Evolutionary conservation across 805 yeast genomes (phyloP).

Genomic region (Monosporozyma unispora): DNA sequence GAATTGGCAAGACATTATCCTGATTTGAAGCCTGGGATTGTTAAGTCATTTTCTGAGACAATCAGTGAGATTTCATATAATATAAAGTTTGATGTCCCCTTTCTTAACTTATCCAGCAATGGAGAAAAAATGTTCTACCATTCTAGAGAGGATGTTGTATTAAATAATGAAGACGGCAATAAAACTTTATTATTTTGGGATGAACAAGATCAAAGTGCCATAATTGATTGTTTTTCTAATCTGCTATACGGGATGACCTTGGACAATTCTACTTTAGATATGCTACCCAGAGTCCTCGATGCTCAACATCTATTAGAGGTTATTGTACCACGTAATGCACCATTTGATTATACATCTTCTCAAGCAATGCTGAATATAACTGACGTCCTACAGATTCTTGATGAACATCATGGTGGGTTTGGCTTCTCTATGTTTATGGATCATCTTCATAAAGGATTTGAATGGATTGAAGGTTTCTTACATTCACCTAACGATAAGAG

Average conservation of each 20-base stretch:
- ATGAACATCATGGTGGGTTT: slow-evolving; percentile 45
- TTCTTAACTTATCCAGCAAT: slow-evolving; percentile 35
- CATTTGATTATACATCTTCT: slow-evolving; percentile 54
- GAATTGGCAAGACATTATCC: slow-evolving; percentile 81
- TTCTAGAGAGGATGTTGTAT: slow-evolving; percentile 34
- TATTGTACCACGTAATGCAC: slow-evolving; percentile 42
- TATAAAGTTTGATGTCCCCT: slow-evolving; percentile 32
- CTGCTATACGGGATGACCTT: slow-evolving; percentile 43
- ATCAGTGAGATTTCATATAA: slow-evolving; percentile 39
- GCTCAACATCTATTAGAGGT: slow-evolving; percentile 41
- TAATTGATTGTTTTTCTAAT: slow-evolving; percentile 42
- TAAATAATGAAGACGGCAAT: slow-evolving; percentile 35
- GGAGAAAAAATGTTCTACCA: slow-evolving; percentile 34
- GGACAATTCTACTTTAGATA: slow-evolving; percentile 42
- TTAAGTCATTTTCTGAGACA: slow-evolving; percentile 39
- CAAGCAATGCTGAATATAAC: slow-evolving; percentile 44
- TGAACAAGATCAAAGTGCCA: slow-evolving; percentile 34
- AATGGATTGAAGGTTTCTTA: slow-evolving; percentile 23
- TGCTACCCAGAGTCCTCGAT: slow-evolving; percentile 29
- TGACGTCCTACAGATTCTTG: slow-evolving; percentile 48
- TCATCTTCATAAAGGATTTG: slow-evolving; percentile 28
- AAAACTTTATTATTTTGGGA: slow-evolving; percentile 47
- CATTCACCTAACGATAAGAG: slow-evolving; percentile 16
- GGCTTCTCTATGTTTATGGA: slow-evolving; percentile 33
- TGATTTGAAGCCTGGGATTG: slow-evolving; percentile 50